phyloP scores from a whole-genome alignment of 768 basidiomycete genomes.

The Floccularia luteovirens region DNA sequence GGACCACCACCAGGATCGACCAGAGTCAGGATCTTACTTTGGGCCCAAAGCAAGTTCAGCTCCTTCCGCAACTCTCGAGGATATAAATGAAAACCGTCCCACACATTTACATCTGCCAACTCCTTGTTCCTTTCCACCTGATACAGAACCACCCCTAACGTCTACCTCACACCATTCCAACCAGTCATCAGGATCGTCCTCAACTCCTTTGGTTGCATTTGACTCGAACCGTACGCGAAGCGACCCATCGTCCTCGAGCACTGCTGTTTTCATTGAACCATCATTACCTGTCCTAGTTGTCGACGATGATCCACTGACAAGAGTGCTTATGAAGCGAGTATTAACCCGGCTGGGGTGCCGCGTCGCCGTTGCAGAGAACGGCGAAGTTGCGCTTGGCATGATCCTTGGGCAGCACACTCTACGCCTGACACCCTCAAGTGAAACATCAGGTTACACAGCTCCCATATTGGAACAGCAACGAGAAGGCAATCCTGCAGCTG shows the following conservation, averaged over 20 bases:
- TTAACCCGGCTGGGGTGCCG: slow-evolving; percentile 71
- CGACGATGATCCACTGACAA: slow-evolving; percentile 76
- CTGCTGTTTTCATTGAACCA: slow-evolving; percentile 33
- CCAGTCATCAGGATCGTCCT: slow-evolving; percentile 11
- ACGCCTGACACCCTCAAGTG: slow-evolving; percentile 27
- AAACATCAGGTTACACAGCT: slow-evolving; percentile 21
- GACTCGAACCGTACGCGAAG: slow-evolving; percentile 29
- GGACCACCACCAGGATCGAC: too few relatives aligned
- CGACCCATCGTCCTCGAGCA: slow-evolving; percentile 28
- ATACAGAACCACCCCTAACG: slow-evolving; percentile 14
- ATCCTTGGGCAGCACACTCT: slow-evolving; percentile 36
- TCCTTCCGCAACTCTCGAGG: too few relatives aligned
- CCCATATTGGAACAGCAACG: slow-evolving; percentile 29
- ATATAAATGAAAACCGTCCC: slow-evolving; percentile 24
- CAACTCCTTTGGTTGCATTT: slow-evolving; percentile 26
- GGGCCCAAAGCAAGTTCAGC: too few relatives aligned
- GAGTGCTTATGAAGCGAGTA: slow-evolving; percentile 74
- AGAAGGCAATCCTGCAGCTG: slow-evolving; percentile 9
- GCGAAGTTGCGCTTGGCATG: slow-evolving; percentile 68
- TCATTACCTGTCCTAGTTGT: slow-evolving; percentile 69
- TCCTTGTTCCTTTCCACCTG: slow-evolving; percentile 21
- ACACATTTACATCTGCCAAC: slow-evolving; percentile 30
- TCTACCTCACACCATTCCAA: slow-evolving; percentile 16
- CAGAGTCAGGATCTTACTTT: too few relatives aligned
- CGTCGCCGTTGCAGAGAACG: slow-evolving; percentile 82